Percentiles rank a stretch among this genome's conserved stretches.
These are phyloP conservation scores for Quercus dentata DNA, from an alignment of 306 rosid species.

Conservation along the genomic window DNA sequence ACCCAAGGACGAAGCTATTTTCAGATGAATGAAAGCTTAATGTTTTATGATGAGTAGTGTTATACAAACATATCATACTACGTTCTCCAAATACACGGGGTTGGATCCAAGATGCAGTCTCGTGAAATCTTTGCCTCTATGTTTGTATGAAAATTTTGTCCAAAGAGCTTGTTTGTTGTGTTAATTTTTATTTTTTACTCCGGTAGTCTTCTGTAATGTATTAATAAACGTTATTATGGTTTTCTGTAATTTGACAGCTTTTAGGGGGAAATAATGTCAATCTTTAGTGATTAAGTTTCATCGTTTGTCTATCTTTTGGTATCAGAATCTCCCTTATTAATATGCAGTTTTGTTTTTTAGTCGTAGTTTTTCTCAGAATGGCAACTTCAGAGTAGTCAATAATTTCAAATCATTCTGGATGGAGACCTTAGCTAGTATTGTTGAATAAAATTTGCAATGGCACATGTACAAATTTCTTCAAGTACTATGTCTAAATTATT, in stretches of 20 bases:
- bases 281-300: background rate
- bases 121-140: background rate
- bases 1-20: conserved; percentile 47
- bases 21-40: conserved; percentile 17
- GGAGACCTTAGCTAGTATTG: too few relatives aligned
- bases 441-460: background rate
- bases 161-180: background rate
- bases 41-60: background rate
- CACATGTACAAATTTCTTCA: background rate
- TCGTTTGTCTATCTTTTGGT: background rate
- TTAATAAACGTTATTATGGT: background rate
- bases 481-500: background rate
- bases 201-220: background rate
- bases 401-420: background rate
- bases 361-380: background rate
- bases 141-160: background rate
- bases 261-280: background rate
- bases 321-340: background rate
- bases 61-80: background rate
- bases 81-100: background rate
- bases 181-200: background rate
- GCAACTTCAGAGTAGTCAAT: background rate
- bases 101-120: background rate
- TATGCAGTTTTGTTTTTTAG: background rate
- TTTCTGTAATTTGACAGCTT: background rate